Base-by-base conservation (phyloP, 169 alveolate genomes). In the Eimeria acervulina region DNA sequence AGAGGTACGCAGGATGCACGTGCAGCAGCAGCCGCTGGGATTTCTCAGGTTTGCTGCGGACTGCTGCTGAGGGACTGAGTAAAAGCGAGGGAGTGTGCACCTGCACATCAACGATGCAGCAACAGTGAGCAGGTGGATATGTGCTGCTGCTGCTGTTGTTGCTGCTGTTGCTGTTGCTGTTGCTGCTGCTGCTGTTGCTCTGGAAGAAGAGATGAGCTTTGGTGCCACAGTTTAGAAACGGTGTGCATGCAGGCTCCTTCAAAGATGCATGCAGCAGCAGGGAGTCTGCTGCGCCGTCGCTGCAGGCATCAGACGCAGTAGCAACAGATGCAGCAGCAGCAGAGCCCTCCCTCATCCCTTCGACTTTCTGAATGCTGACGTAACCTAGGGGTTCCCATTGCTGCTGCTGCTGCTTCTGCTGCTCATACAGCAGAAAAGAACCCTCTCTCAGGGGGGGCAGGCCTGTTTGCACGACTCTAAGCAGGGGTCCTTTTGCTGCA, bases 21-120 rank as follows among this genome's bases (percentile, higher is more conserved):
- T 81, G 90, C 90, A 81, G 72, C 68, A 81, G 72, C 42, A 81
- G 90, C 40, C 90, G 90, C 90, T 81, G 90, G 70, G 51, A 81
- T 13, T 23, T 44, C 68, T 52, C 72, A 81, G 63, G 90, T 44
- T 81, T 40, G 90, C 61, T 81, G 51, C 72, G 63, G 72, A 72
- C 70, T n/a, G 90, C 90, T 28, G 90, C 90, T 51, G 90, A 44
- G 68, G 72, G 70, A 31, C 31, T 42, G 6, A 81, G 90, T 31
- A 81, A 51, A n/a, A 42, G 47, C 31, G 70, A 47, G 51, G 90
- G 90, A n/a, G 90, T 47, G 72, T 81, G 90, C n/a, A 81, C 31
- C 66, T 81, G 72, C 68, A 81, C 90, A 81, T 81, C 90, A 44
- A 47, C 90, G 42, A 81, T 81, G 90, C 90, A 81, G 90, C 90